Conservation (phyloP, 2,329 filamentous ascomycete genomes). For the Chlorencoelia australis region DNA sequence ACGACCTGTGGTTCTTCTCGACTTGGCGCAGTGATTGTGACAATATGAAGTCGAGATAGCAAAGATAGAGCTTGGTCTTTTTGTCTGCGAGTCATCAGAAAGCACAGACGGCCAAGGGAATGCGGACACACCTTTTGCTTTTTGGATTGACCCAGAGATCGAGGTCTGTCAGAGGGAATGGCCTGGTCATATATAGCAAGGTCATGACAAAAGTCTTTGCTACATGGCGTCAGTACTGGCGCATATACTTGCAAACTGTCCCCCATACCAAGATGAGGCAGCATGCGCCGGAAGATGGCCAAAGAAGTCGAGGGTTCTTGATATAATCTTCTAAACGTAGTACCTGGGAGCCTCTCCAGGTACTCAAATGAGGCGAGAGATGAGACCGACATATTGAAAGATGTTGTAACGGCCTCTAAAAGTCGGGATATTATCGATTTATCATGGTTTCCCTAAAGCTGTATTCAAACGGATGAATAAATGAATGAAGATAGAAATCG, state of each 20-base stretch:
- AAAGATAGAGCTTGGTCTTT: constrained; percentile 77
- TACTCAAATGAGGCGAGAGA: constrained; percentile 70
- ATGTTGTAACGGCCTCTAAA: constrained; percentile 4
- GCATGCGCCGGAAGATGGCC: constrained; percentile 94
- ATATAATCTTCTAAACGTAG: constrained; percentile 85
- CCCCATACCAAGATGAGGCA: constrained; percentile 70
- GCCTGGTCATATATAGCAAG: constrained; percentile 78
- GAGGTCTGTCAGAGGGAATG: constrained; percentile 69
- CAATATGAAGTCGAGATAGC: constrained; percentile 77
- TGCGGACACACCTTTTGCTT: constrained; percentile 39
- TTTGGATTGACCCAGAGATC: constrained; percentile 76
- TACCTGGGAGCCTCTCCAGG: constrained; percentile 81
- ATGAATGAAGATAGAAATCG: not conserved
- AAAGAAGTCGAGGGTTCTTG: constrained; percentile 91
- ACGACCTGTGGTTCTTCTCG: constrained; percentile 61
- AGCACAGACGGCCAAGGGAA: constrained; percentile 1
- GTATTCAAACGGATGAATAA: constrained; percentile 1
- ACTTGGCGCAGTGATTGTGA: constrained; percentile 51
- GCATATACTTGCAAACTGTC: constrained; percentile 1
- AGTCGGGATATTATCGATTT: constrained; percentile 11
- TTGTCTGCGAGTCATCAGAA: constrained; percentile 40
- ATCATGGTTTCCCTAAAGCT: constrained; percentile 20
- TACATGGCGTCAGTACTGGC: constrained; percentile 27
- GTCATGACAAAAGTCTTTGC: constrained; percentile 96
- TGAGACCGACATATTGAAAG: constrained; percentile 29